Evolutionary conservation across 2,329 filamentous ascomycete species (phyloP).

Genomic region (Talaromyces sp.): DNA sequence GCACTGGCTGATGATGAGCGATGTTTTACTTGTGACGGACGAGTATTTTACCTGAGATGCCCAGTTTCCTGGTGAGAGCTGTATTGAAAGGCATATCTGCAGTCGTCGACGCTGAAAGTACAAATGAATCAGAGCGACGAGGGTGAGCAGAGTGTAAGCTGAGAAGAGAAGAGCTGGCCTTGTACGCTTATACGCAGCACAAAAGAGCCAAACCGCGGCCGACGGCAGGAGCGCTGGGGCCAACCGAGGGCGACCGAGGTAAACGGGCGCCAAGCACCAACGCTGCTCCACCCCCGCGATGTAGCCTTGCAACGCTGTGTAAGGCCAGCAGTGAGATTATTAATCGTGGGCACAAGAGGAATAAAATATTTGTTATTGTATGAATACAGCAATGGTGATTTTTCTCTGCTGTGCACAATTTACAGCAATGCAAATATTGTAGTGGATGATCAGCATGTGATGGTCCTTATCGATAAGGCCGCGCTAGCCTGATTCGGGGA

Average conservation of each 20-base stretch:
- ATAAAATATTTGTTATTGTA: neutral
- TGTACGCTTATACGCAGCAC: neutral
- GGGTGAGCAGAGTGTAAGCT: neutral
- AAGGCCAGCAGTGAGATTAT: neutral
- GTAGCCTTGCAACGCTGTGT: neutral
- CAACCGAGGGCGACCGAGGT: neutral
- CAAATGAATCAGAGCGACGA: neutral
- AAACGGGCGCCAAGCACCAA: neutral
- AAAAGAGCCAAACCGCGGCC: neutral
- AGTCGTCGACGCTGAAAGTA: neutral
- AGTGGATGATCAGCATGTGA: neutral
- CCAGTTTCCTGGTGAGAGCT: conserved; percentile 55
- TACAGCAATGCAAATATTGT: neutral
- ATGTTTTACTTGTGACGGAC: neutral
- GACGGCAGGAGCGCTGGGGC: neutral
- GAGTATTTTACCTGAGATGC: conserved; percentile 42
- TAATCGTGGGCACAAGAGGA: neutral
- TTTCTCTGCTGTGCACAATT: neutral
- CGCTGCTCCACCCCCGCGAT: neutral
- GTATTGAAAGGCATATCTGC: conserved; percentile 59
- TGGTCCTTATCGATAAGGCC: neutral
- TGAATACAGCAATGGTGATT: neutral
- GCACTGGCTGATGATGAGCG: conserved; percentile 27
- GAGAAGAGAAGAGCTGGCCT: neutral
- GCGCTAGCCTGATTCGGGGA: neutral